Conservation (phyloP, 257 asterid species). For the Nyctanthes arbortristis region DNA sequence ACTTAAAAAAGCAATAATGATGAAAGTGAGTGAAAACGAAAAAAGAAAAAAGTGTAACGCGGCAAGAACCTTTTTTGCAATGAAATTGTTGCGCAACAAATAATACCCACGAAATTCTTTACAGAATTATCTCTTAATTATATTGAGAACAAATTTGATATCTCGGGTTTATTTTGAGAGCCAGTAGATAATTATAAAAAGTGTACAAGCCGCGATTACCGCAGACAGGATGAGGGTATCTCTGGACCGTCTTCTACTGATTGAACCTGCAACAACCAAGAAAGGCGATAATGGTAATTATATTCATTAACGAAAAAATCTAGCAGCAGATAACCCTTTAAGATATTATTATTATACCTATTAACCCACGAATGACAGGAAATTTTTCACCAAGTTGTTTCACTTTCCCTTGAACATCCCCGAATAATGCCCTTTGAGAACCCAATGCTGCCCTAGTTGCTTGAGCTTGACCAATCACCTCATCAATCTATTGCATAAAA, state of each 20-base stretch:
- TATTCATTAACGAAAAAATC: neutral
- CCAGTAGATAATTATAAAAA: conserved; percentile 58
- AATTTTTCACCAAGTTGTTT: conserved; percentile 85
- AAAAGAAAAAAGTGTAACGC: neutral
- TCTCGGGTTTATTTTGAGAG: conserved; percentile 41
- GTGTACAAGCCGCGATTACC: conserved; percentile 58
- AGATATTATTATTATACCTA: conserved; percentile 68
- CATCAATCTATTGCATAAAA: conserved; percentile 61
- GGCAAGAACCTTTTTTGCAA: neutral
- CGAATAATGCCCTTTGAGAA: conserved; percentile 83
- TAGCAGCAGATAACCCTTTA: conserved; percentile 1
- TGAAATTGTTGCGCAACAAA: conserved; percentile 5
- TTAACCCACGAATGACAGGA: conserved; percentile 84
- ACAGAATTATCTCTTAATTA: conserved; percentile 4
- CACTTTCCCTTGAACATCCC: conserved; percentile 94
- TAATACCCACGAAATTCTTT: conserved; percentile 27
- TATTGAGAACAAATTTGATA: neutral
- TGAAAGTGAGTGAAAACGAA: neutral
- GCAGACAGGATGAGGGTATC: conserved; percentile 57
- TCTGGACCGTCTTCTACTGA: conserved; percentile 53
- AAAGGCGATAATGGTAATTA: neutral
- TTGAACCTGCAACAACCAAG: conserved; percentile 39
- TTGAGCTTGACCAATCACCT: conserved; percentile 97
- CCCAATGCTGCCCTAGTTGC: conserved; percentile 82
- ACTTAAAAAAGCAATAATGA: neutral